These are phyloP conservation scores for Ascochyta pisi DNA, from an alignment of 2,329 filamentous ascomycete genomes.

Conservation along the genomic window DNA sequence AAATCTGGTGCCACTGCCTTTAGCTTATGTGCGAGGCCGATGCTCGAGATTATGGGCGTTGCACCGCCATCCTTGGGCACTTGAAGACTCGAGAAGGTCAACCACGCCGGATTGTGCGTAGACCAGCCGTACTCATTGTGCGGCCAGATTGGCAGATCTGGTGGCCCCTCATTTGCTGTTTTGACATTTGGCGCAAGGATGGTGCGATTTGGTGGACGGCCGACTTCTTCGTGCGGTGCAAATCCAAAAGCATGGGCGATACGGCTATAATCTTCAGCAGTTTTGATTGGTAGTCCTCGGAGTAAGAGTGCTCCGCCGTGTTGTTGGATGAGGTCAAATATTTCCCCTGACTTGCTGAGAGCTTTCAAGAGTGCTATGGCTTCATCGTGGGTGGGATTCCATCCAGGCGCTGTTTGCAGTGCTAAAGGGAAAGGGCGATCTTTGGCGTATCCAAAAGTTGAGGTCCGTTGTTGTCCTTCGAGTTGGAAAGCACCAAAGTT, in stretches of 20 bases:
- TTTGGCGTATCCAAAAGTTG: too few relatives aligned
- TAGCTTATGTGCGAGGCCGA: too few relatives aligned
- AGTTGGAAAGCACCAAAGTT: too few relatives aligned
- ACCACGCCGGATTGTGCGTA: conserved; percentile 48
- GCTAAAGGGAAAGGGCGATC: too few relatives aligned
- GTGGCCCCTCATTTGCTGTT: conserved; percentile 50
- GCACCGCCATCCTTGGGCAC: too few relatives aligned
- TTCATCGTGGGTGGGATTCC: too few relatives aligned
- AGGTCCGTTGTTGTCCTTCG: too few relatives aligned
- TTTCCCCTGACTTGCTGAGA: conserved; percentile 32
- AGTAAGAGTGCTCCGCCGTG: conserved; percentile 48
- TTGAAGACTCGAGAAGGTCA: conserved; percentile 37
- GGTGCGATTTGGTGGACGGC: conserved; percentile 42
- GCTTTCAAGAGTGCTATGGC: too few relatives aligned
- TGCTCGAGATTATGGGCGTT: too few relatives aligned
- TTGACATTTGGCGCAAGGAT: conserved; percentile 46
- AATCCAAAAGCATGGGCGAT: conserved; percentile 49
- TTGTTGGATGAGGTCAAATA: conserved; percentile 30
- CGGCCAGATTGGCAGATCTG: conserved; percentile 51
- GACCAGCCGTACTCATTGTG: conserved; percentile 50
- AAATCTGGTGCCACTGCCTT: too few relatives aligned
- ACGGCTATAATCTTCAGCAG: conserved; percentile 44
- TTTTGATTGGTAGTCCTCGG: conserved; percentile 42
- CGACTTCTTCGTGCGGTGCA: conserved; percentile 45
- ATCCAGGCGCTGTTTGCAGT: too few relatives aligned